Evolutionary conservation across 73 alveolate genomes (phyloP).

Genomic region (Paraurostyla sp.): DNA sequence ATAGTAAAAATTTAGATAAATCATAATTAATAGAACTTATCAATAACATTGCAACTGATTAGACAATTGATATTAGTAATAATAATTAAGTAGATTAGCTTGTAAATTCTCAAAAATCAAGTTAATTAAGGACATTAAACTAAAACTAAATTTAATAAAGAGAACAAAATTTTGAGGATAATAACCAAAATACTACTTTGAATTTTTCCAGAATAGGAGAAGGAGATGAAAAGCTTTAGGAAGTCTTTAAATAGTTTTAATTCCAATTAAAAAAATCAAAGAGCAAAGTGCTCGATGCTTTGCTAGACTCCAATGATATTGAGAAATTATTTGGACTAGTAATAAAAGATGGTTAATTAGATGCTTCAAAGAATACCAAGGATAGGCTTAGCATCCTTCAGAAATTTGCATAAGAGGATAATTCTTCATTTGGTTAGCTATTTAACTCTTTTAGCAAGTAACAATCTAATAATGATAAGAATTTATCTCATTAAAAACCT

Average conservation of each 20-base stretch:
- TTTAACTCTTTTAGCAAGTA: too few species aligned
- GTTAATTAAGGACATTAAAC: background rate
- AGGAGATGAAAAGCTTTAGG: background rate
- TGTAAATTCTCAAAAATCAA: background rate
- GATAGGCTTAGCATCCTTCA: background rate
- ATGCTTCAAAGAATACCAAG: background rate
- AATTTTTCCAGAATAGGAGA: background rate
- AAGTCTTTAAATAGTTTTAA: background rate
- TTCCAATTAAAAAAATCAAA: background rate
- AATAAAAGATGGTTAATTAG: background rate
- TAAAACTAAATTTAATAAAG: background rate
- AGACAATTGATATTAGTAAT: too few species aligned
- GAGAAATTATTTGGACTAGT: constrained; percentile 12
- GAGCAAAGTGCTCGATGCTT: background rate
- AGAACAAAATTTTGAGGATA: too few species aligned
- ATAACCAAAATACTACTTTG: background rate
- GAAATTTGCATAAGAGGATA: too few species aligned
- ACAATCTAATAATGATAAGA: too few species aligned
- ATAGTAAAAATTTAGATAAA: too few species aligned
- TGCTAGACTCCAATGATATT: constrained; percentile 2
- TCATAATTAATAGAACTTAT: too few species aligned
- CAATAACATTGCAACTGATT: too few species aligned
- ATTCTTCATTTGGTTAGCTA: too few species aligned
- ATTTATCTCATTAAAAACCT: too few species aligned
- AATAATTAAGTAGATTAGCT: too few species aligned